Base-by-base conservation (phyloP, 768 basidiomycete genomes). In the Xerocomus spinulosus region DNA sequence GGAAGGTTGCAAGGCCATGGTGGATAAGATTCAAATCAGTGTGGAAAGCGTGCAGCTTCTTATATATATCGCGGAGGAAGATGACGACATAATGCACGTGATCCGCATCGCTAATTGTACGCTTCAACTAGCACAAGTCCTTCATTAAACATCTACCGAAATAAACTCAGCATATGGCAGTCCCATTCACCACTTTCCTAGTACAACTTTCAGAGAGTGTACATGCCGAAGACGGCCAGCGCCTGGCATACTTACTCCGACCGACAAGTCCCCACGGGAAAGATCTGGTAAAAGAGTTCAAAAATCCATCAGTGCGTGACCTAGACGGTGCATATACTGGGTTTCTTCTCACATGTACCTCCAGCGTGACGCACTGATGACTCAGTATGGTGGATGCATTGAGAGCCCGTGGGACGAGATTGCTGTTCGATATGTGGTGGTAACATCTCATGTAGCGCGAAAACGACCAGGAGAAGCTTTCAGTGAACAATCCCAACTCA, bases 371-470 rank as follows among this genome's bases (percentile, higher is more conserved):
- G 10, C 41, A 28, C 42, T 60, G 17, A 60, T 42, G 36, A 49
- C 43, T 9, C 45, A 56, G 18, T 68, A 84, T 57, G 75, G 82
- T 57, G 85, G 81, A 9, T 76, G 75, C 46, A 78, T 92, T 60
- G 74, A 79, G 46, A 70, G 66, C 39, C 91, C 91, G 6, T 93
- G 90, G 88, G 88, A 90, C 52, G 90, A 92, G 44, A 85, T 93
- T 56, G 81, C 86, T 8, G 79, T 91, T 41, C 83, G 87, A 61
- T 92, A 92, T 63, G 81, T 91, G 15, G 68, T 91, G 56, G 82
- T 84, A 20, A 83, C 86, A 51, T 77, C 78, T 25, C 78, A 87
- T 64, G 76, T 83, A 32, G 82, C 81, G 33, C 84, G 81, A 57
- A 78, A 81, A 57, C 74, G 83, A 34, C 75, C 77, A 18, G 74